phyloP scores from a whole-genome alignment of 495 filamentous ascomycete species.

The Penicillium odoratum region DNA sequence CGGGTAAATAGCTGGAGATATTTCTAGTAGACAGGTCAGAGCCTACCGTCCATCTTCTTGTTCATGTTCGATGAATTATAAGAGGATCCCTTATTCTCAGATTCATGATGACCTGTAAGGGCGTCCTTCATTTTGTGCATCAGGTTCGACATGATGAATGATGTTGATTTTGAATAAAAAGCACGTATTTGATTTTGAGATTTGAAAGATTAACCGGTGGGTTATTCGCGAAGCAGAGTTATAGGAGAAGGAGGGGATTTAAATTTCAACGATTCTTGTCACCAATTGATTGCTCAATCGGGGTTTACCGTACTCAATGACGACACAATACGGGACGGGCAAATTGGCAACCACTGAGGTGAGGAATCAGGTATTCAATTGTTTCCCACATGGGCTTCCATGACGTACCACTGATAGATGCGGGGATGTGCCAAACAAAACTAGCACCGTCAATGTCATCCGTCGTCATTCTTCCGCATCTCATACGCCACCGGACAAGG shows the following conservation, averaged over 20 bases:
- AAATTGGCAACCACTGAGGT: neutral
- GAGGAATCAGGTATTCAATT: neutral
- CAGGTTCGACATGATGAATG: conserved; percentile 61
- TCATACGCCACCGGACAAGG: conserved; percentile 15
- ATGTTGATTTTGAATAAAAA: neutral
- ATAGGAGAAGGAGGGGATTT: neutral
- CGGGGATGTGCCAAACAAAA: conserved; percentile 1
- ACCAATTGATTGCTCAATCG: neutral
- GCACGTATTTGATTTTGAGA: neutral
- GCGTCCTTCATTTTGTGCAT: conserved; percentile 76
- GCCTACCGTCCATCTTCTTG: conserved; percentile 35
- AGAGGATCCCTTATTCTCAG: conserved; percentile 39
- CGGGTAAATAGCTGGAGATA: neutral
- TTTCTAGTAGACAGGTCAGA: neutral
- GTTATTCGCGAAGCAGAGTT: neutral
- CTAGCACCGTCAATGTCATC: conserved; percentile 18
- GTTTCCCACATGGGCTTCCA: conserved; percentile 9
- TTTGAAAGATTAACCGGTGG: neutral
- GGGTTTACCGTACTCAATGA: conserved; percentile 13
- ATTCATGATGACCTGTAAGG: conserved; percentile 43
- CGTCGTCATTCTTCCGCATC: conserved; percentile 15
- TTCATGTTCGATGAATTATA: conserved; percentile 37
- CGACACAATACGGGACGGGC: conserved; percentile 21
- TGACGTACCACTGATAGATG: conserved; percentile 23
- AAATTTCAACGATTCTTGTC: neutral